Conservation (phyloP, 1,284 basidiomycete species). For the Tremellales sp. region DNA sequence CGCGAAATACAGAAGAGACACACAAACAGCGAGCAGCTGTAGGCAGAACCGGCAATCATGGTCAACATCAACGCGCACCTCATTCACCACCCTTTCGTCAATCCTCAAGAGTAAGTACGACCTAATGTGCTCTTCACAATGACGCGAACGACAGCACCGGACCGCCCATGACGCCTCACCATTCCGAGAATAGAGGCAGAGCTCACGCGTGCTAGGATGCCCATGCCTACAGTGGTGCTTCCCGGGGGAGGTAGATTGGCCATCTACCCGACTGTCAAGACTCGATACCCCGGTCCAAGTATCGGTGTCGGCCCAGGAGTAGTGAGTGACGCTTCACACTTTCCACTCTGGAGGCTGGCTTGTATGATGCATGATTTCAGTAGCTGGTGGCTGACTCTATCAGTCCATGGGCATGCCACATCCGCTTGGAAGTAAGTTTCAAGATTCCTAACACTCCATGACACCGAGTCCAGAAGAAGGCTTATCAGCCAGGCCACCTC, state of each 20-base stretch:
- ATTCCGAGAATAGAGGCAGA: background rate
- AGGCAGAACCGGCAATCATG: too few species aligned
- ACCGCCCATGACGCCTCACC: background rate
- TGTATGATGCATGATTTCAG: background rate
- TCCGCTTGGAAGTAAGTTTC: constrained; percentile 25
- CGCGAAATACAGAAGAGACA: too few species aligned
- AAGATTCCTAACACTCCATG: too few species aligned
- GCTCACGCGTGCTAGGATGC: constrained; percentile 21
- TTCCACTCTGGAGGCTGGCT: background rate
- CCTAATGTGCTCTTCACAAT: too few species aligned
- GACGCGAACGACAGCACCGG: background rate
- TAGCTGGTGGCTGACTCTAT: constrained; percentile 4
- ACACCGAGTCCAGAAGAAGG: too few species aligned
- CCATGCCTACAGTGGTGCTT: constrained; percentile 31
- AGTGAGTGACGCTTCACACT: constrained; percentile 13
- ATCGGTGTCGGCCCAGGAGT: constrained; percentile 31
- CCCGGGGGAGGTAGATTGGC: constrained; percentile 34
- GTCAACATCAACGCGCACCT: constrained; percentile 27
- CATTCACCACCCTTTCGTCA: constrained; percentile 39
- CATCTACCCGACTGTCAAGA: constrained; percentile 37
- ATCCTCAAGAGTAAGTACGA: constrained; percentile 33
- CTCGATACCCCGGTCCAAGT: constrained; percentile 29
- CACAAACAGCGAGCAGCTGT: too few species aligned
- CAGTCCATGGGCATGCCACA: constrained; percentile 51
- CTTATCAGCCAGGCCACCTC: constrained; percentile 4